Evolutionary conservation across 345 rosid species (phyloP), one percentile per base, ranked within the genome.

Genomic region (Boechera retrofracta): DNA sequence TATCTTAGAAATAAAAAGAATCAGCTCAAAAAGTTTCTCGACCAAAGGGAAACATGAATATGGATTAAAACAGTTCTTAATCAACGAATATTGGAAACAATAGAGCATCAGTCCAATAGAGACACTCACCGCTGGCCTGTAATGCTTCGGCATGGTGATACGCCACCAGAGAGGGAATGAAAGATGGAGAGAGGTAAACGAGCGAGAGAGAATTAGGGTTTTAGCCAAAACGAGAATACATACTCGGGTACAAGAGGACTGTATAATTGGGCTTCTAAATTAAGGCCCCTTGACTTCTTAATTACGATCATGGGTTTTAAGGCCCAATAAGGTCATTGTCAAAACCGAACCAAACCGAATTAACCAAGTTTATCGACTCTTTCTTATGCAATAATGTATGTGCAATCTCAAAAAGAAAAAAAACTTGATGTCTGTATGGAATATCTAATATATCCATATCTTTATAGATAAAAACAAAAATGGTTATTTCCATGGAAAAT

Each of bases 131-230:
- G 97, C 67, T 57, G 98, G 97, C 9, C 97, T 78, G 72, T 94
- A 91, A 78, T 94, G 98, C 88, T 90, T 94, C 66, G 91, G 90
- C 88, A 88, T 94, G 63, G 87, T 86, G 82, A 80, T 21, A 49
- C 74, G 42, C 39, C 36, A 60, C 36, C 4, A 62, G 63, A 26
- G 67, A 45, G 54, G 39, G 51, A 35, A 53, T 10, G 45, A 7
- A 39, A 63, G 77, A 74, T 0, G 35, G 54, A 32, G 71, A 35
- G 44, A n/a, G 51, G 13, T 12, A 15, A 12, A 15, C 10, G 24
- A 41, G 5, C 5, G 9, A 44, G 11, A 24, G 6, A 5, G 11
- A 53, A 44, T 44, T 83, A 84, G 87, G 89, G 89, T 77, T 86
- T 79, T 69, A 59, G 79, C 5, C 49, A n/a, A 28, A 16, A 64